Base-by-base conservation (phyloP, 2,329 filamentous ascomycete species). In the Ascochyta pisi region DNA sequence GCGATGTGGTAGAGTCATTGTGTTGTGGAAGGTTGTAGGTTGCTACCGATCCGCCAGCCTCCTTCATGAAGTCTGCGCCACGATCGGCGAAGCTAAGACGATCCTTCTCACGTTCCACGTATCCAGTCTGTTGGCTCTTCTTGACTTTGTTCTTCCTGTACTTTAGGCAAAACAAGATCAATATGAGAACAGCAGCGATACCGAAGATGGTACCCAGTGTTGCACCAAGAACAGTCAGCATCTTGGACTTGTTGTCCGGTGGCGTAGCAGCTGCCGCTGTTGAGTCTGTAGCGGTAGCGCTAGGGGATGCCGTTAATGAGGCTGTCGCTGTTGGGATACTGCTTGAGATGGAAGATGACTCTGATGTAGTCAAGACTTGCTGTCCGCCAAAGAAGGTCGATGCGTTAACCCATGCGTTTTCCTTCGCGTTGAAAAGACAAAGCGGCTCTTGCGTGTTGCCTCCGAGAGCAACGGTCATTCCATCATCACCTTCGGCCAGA, bases 121-220 rank as follows among this genome's bases (percentile, higher is more conserved):
- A 44, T 73, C 80, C 59, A 81, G 78, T 70, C 89, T 90, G 74
- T 88, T 87, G 64, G 85, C 77, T 58, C 78, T 81, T n/a, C 78
- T 82, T 81, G 46, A 79, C 83, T 65, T 83, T 82, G 71, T 84
- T 86, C 64, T 84, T 82, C 56, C 82, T 83, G 62, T 84, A 84
- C 69, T 85, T 83, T 23, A 92, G 77, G 26, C 89, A 80, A 46
- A 95, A 79, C 19, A 97, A 82, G n/a, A 92, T 71, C 1, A 90
- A 73, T 24, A 90, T 81, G n/a, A 96, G 79, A 6, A 96, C 71
- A 0, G 86, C 77, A 19, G 89, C 86, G 48, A 92, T 79, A 16
- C 90, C 92, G 48, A 90, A 84, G 22, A 96, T 86, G n/a, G 88
- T 87, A 12, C 93, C 92, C 1, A 98, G 82, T 0, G 90, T 90